These are phyloP conservation scores for Globisporangium orthogonon DNA, from an alignment of 352 stramenopile species.

Conservation along the genomic window DNA sequence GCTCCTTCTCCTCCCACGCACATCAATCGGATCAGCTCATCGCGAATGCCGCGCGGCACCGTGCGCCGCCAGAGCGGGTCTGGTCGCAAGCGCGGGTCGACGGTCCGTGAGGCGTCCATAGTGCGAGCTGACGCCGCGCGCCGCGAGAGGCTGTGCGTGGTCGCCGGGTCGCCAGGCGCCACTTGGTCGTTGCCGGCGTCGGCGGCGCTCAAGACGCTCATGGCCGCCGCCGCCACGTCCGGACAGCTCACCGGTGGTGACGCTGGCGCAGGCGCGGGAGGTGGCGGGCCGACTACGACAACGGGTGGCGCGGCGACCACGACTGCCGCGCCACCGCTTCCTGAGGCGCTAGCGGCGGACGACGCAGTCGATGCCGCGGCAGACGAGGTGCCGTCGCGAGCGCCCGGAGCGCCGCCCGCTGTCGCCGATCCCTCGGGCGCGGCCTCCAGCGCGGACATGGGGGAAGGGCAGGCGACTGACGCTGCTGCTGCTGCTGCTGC, in stretches of 20 bases:
- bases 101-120: not conserved
- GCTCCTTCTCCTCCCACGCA: not conserved
- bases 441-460: conserved; percentile 1
- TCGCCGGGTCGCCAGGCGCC: not conserved
- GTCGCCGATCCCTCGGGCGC: not conserved
- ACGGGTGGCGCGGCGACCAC: conserved; percentile 8
- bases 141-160: not conserved
- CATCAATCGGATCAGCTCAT: conserved; percentile 24
- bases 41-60: conserved; percentile 19
- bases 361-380: not conserved
- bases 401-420: not conserved
- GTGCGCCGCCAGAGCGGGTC: conserved; percentile 15
- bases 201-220: conserved; percentile 9
- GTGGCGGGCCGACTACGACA: conserved; percentile 6
- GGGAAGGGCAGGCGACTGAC: not conserved
- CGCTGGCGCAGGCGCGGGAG: conserved; percentile 8
- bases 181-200: not conserved
- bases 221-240: conserved; percentile 7
- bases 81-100: not conserved
- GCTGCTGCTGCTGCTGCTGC: not conserved
- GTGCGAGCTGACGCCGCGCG: not conserved
- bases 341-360: not conserved
- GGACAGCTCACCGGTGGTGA: conserved; percentile 10
- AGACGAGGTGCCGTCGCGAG: not conserved
- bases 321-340: conserved; percentile 1